Evolutionary conservation across 1,139 yeast genomes (phyloP).

Genomic region (Blastobotrys arbuscula): DNA sequence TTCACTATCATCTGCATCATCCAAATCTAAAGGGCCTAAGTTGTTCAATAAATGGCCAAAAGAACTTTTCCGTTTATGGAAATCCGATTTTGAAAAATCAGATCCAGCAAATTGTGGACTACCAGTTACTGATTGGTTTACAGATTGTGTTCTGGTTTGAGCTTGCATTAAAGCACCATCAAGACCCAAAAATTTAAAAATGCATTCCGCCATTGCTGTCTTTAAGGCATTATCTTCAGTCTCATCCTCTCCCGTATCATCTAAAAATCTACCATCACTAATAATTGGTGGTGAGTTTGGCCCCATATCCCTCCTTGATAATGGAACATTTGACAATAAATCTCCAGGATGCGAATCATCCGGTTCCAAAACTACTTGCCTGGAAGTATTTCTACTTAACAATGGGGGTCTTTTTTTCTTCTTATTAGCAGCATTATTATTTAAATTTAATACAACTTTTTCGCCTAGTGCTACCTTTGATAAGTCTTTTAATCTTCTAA

Average conservation of each 20-base stretch:
- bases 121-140: conserved; percentile 21
- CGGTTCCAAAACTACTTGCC: conserved; percentile 63
- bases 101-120: conserved; percentile 9
- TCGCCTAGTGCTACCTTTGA: conserved; percentile 13
- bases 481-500: conserved; percentile 39
- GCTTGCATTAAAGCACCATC: conserved; percentile 34
- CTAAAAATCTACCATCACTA: background rate
- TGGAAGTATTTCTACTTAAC: conserved; percentile 35
- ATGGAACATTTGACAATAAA: conserved; percentile 72
- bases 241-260: conserved; percentile 51
- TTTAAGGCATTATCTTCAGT: conserved; percentile 69
- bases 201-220: conserved; percentile 66
- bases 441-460: background rate
- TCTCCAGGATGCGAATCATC: conserved; percentile 73
- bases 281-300: conserved; percentile 2
- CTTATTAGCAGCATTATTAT: conserved; percentile 2
- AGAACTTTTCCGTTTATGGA: conserved; percentile 9
- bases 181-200: conserved; percentile 69
- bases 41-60: conserved; percentile 17
- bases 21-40: conserved; percentile 15
- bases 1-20: conserved; percentile 10
- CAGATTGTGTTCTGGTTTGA: conserved; percentile 11
- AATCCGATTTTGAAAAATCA: conserved; percentile 10
- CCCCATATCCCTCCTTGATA: conserved; percentile 46
- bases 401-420: conserved; percentile 15